Evolutionary conservation across 108 stramenopile genomes (phyloP).

Genomic region (Cyclotella sp.): DNA sequence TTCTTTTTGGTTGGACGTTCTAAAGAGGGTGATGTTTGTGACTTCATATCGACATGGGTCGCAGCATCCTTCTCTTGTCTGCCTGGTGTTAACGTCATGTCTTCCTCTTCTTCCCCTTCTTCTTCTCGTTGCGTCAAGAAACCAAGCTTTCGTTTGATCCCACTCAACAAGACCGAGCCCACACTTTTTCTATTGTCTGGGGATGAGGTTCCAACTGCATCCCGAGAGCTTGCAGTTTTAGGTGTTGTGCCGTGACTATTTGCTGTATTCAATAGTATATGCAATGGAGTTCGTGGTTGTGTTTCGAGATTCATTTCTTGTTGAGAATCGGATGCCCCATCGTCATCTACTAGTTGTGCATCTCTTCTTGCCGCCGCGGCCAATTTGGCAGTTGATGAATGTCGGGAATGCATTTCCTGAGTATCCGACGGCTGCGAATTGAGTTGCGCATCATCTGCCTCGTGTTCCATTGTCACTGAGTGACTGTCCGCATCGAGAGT

Average conservation of each 20-base stretch:
- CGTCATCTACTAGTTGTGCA: background rate
- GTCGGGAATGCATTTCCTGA: background rate
- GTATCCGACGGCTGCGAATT: background rate
- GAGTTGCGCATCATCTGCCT: background rate
- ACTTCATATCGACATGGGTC: background rate
- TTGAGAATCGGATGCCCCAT: background rate
- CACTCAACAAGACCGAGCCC: background rate
- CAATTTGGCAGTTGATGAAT: background rate
- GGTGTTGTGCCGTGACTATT: constrained; percentile 7
- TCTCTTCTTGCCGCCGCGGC: background rate
- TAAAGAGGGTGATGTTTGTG: background rate
- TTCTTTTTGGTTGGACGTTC: background rate
- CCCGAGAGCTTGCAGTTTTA: background rate
- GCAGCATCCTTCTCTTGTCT: background rate
- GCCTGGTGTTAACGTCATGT: background rate
- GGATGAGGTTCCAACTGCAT: too few species aligned
- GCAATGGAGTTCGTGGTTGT: constrained; percentile 20
- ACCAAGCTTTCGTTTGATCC: constrained; percentile 39
- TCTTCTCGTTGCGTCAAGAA: constrained; percentile 14
- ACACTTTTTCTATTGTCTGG: constrained; percentile 39
- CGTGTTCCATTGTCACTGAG: background rate
- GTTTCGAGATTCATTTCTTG: constrained; percentile 17
- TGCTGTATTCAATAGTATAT: background rate
- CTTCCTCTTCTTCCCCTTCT: background rate
- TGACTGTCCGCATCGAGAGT: background rate